Base-by-base conservation (phyloP, 148 eudicot species). In the Chenopodium formosanum region DNA sequence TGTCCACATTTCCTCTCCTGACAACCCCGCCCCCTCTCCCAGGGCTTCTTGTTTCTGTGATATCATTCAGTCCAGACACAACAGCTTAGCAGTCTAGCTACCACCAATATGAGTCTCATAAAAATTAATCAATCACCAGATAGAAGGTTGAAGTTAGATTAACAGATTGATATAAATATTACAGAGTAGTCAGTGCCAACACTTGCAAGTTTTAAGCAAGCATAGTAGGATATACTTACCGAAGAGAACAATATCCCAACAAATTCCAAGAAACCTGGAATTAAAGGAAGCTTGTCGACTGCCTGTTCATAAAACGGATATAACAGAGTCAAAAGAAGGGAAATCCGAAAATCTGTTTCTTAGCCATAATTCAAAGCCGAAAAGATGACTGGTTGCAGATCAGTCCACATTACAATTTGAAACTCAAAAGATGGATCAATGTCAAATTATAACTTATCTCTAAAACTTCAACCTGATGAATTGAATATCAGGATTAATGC, bases 281-380 rank as follows among this genome's bases (percentile, higher is more conserved):
- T 9, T 56, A 94, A 44, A 73, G 99, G 99, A 81, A 94, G 92
- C 88, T 89, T 96, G 89, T 96, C 99, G 22, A 96, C 87, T 73
- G 95, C 95, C 99, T 96, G 88, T 80, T 74, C 19, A 80, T 44
- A 40, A 77, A 64, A 73, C 73, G 77, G 22, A 63, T 44, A 68
- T 0, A 77, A 0, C 8, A 50, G 63, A 72, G 46, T 76, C 60
- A 75, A 25, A 64, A 31, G 2, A 25, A 29, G 37, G 77, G 40
- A 69, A 56, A 52, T 25, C 19, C 19, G 48, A 22, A 29, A 11
- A 62, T 40, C 16, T 13, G 74, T 23, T 23, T 65, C 78, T 58
- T 25, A 72, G 69, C 46, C 9, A 64, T 52, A 53, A 47, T 40
- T 70, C 64, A 32, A 71, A 78, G 46, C 62, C 69, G 23, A 14